Evolutionary conservation across 148 eudicot species (phyloP).

Genomic region (Fagopyrum homotropicum): DNA sequence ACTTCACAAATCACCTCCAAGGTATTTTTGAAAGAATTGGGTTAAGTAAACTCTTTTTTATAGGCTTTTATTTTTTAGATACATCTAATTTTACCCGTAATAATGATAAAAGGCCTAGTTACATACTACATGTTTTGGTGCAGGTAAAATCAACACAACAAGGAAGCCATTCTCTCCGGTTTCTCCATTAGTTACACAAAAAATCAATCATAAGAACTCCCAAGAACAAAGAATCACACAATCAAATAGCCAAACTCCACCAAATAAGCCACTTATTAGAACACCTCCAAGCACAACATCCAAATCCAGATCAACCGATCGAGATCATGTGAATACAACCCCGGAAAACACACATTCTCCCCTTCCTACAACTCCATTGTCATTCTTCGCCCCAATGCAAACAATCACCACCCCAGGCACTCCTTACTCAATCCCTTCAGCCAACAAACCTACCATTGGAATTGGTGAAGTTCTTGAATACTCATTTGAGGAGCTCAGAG

Average conservation of each 20-base stretch:
- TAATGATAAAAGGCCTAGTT: too few relatives aligned
- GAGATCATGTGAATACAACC: conserved; percentile 21
- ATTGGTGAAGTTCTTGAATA: conserved; percentile 34
- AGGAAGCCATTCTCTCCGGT: conserved; percentile 56
- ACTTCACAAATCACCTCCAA: background rate
- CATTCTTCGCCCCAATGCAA: conserved; percentile 34
- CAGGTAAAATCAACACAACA: conserved; percentile 37
- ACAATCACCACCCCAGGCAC: conserved; percentile 42
- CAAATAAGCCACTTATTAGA: conserved; percentile 21
- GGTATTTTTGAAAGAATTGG: too few relatives aligned
- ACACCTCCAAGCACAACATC: conserved; percentile 39
- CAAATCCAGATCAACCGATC: conserved; percentile 18
- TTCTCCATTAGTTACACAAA: conserved; percentile 23
- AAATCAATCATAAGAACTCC: conserved; percentile 25
- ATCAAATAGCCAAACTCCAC: conserved; percentile 6
- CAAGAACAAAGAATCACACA: conserved; percentile 21
- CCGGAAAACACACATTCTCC: conserved; percentile 35
- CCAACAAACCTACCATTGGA: conserved; percentile 1
- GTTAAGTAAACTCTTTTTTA: too few relatives aligned
- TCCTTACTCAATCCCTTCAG: conserved; percentile 24
- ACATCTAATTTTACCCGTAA: too few relatives aligned
- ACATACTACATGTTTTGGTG: background rate
- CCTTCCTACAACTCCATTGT: conserved; percentile 41
- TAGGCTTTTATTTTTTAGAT: too few relatives aligned
- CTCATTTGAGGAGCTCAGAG: conserved; percentile 72